Evolutionary conservation across 1,139 yeast species (phyloP), one percentile per base, ranked within the genome.

Genomic region (Suhomyces maxii): DNA sequence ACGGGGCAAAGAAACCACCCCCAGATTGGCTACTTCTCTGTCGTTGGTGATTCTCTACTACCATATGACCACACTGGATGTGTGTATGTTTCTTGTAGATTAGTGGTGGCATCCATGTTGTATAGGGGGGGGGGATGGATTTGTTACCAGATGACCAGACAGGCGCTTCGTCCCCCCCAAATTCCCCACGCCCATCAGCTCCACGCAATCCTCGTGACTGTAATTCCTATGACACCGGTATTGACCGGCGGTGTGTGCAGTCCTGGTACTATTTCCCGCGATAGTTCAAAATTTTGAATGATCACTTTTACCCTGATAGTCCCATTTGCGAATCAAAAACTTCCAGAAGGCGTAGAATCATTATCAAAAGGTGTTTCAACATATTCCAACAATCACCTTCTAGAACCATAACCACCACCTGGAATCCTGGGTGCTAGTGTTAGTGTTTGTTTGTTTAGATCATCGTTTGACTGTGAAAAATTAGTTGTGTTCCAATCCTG

Each of bases 231-330:
- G 7, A 28, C 31, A 28, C n/a, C 31, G 31, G 11, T 8, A 28
- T 18, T 28, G 5, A 28, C 31, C 11, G n/a, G 41, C n/a, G 35
- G 37, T 43, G 26, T 43, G 26, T 43, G 46, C 46, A 43, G 32
- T 33, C 40, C 41, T 13, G n/a, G 18, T 11, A 25, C 36, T 14
- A 18, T 9, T 37, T 39, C 34, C 23, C 41, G 38, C 38, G 45
- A 37, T 37, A 35, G 28, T 40, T 45, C 37, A 39, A 39, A 47
- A 46, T 32, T 47, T 47, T 47, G 50, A 47, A 44, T 47, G 50
- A 47, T 47, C 50, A 47, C 41, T 47, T 47, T 47, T 43, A 41
- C 30, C 37, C 32, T 31, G 39, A 35, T 37, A 26, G 39, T 40
- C 25, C n/a, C 25, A 23, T 31, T 39, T 40, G 42, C 42, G 37